Evolutionary conservation across 2,329 filamentous ascomycete genomes (phyloP).

Genomic region (Pestalotiopsis sp.): DNA sequence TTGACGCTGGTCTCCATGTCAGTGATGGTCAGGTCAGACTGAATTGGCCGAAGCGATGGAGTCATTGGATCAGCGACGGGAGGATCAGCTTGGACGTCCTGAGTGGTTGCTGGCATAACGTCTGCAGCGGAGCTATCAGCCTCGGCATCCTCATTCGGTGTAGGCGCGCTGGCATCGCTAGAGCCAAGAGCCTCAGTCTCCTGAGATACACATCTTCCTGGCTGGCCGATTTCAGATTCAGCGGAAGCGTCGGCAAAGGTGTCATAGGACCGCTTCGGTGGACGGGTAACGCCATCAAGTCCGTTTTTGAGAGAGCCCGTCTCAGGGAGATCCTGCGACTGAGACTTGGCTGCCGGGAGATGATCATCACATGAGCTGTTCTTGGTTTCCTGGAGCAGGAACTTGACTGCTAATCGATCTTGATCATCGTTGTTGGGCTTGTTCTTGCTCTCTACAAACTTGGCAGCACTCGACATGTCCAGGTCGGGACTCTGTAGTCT

Average conservation of each 20-base stretch:
- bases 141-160: not conserved
- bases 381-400: constrained; percentile 24
- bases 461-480: constrained; percentile 34
- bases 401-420: constrained; percentile 24
- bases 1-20: not conserved
- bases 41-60: not conserved
- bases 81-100: no score
- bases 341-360: not conserved
- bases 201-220: no score
- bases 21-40: not conserved
- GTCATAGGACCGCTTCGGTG: constrained; percentile 25
- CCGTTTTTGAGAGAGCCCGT: no score
- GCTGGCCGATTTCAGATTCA: not conserved
- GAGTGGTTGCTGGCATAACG: no score
- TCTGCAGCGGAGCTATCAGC: not conserved
- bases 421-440: constrained; percentile 14
- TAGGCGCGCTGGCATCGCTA: not conserved
- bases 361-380: constrained; percentile 16
- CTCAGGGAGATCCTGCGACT: no score
- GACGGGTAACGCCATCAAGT: no score
- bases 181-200: not conserved
- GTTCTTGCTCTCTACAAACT: constrained; percentile 29
- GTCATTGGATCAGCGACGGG: no score
- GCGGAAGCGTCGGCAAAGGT: constrained; percentile 19
- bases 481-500: constrained; percentile 21